phyloP scores from a whole-genome alignment of 2,329 filamentous ascomycete genomes.

The Fonsecaea multimorphosa region DNA sequence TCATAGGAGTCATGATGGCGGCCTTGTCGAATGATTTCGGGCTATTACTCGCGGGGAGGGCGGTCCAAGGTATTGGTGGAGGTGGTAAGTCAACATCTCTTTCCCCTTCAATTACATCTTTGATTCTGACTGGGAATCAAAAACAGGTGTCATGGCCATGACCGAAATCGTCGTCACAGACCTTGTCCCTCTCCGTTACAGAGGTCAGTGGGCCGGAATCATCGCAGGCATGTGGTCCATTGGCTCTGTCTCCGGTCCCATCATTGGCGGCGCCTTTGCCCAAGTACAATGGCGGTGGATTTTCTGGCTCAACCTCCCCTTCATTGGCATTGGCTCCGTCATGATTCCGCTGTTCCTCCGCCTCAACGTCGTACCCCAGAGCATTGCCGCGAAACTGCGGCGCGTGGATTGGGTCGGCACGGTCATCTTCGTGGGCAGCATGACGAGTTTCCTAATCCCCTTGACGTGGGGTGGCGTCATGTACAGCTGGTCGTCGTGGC shows the following conservation, averaged over 20 bases:
- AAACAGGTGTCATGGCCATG: constrained; percentile 46
- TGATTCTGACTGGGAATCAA: constrained; percentile 1
- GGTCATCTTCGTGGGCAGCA: constrained; percentile 64
- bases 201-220: constrained; percentile 37
- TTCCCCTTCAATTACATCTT: background rate
- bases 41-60: constrained; percentile 53
- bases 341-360: constrained; percentile 61
- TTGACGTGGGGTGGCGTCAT: constrained; percentile 70
- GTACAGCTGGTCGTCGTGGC: constrained; percentile 68
- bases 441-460: constrained; percentile 66
- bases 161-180: constrained; percentile 54
- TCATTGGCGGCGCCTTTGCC: constrained; percentile 43
- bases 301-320: constrained; percentile 69
- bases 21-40: constrained; percentile 52
- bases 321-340: constrained; percentile 57
- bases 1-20: constrained; percentile 52
- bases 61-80: constrained; percentile 54
- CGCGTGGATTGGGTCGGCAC: constrained; percentile 69
- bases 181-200: constrained; percentile 48
- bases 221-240: constrained; percentile 38
- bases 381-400: constrained; percentile 56
- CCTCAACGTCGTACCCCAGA: constrained; percentile 56
- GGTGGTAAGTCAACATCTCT: constrained; percentile 42
- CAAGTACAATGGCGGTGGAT: constrained; percentile 60
- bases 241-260: constrained; percentile 36